Percentiles rank a stretch among this genome's conserved stretches.
phyloP scores from a whole-genome alignment of 179 eudicot genomes.

The Silene noctiflora region DNA sequence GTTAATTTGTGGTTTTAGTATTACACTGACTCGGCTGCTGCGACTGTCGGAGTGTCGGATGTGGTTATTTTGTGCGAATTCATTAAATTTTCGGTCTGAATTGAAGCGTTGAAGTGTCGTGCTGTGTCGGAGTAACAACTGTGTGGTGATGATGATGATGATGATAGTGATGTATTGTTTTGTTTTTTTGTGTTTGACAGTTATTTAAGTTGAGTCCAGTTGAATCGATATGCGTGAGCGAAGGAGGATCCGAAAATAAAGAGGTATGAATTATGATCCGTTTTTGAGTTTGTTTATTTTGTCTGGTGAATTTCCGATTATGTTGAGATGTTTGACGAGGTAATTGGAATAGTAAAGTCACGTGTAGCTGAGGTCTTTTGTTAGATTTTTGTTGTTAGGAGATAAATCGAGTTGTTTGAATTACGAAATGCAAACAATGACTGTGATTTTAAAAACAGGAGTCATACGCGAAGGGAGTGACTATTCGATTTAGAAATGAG shows the following conservation, averaged over 20 bases:
- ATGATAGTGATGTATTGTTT: neutral
- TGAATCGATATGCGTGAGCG: conserved; percentile 57
- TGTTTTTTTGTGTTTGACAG: conserved; percentile 35
- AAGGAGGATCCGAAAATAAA: conserved; percentile 42
- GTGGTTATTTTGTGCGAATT: no score
- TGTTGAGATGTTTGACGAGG: neutral
- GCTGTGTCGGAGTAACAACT: neutral
- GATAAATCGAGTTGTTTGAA: conserved; percentile 8
- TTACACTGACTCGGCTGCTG: no score
- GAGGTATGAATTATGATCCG: conserved; percentile 44
- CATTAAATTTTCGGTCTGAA: neutral
- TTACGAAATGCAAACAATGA: conserved; percentile 15
- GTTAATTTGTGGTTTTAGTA: neutral
- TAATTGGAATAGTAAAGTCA: neutral
- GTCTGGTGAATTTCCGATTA: neutral
- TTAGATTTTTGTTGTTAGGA: neutral
- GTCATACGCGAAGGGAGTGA: conserved; percentile 61
- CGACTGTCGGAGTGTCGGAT: no score
- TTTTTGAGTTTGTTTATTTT: neutral
- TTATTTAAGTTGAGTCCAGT: conserved; percentile 57
- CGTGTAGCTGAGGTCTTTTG: neutral
- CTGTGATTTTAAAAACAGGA: conserved; percentile 45
- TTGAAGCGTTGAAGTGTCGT: no score
- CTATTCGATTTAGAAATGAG: conserved; percentile 57
- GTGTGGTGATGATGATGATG: neutral